phyloP scores from a whole-genome alignment of 2,329 filamentous ascomycete genomes.

The Xylariales sp. region DNA sequence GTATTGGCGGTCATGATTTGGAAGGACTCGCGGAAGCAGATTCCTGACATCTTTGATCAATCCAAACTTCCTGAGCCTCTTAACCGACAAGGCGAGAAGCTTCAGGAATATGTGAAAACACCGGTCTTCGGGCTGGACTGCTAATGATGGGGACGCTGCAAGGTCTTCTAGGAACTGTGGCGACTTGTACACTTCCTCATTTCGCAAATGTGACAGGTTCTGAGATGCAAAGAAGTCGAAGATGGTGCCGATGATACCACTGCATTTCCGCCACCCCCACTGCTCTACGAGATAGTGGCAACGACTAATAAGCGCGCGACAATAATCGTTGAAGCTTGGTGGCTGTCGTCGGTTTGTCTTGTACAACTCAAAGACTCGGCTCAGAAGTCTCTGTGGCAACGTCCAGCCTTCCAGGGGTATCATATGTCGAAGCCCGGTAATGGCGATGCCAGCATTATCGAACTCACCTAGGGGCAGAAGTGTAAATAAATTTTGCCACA shows the following conservation, averaged over 20 bases:
- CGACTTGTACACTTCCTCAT: conserved; percentile 59
- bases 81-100: conserved; percentile 53
- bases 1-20: conserved; percentile 62
- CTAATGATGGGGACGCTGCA: conserved; percentile 38
- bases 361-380: conserved; percentile 55
- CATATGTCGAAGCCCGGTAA: conserved; percentile 32
- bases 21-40: conserved; percentile 55
- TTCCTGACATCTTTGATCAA: conserved; percentile 56
- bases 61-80: conserved; percentile 41
- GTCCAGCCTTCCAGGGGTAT: conserved; percentile 53
- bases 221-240: conserved; percentile 66
- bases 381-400: conserved; percentile 53
- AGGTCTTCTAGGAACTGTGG: conserved; percentile 58
- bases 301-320: conserved; percentile 51
- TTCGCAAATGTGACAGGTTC: conserved; percentile 56
- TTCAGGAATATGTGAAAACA: conserved; percentile 68
- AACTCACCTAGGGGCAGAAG: conserved; percentile 59
- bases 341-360: conserved; percentile 48
- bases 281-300: conserved; percentile 60
- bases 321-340: conserved; percentile 62
- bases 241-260: conserved; percentile 52
- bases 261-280: conserved; percentile 61
- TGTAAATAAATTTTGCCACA: conserved; percentile 57
- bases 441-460: conserved; percentile 46
- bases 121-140: conserved; percentile 49